These are phyloP conservation scores for Diaporthe nobilis DNA, from an alignment of 2,329 filamentous ascomycete species.

Conservation along the genomic window DNA sequence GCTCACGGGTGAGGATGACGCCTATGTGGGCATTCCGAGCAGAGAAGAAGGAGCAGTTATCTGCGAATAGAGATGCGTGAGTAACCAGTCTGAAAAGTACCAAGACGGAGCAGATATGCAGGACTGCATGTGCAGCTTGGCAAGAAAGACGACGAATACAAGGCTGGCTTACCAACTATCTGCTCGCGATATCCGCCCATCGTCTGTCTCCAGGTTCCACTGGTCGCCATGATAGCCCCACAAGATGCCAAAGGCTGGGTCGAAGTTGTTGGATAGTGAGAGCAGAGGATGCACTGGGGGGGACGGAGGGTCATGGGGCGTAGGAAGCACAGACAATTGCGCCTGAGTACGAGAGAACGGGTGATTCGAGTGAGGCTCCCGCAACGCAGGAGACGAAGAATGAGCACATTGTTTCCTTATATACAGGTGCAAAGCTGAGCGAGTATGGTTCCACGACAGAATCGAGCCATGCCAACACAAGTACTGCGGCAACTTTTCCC, in stretches of 20 bases:
- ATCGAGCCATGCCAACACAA: conserved; percentile 10
- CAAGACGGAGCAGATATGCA: neutral
- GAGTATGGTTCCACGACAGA: conserved; percentile 3
- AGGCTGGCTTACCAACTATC: conserved; percentile 34
- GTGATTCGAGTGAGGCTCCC: conserved; percentile 7
- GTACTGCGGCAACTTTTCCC: neutral
- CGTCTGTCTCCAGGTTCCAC: conserved; percentile 28
- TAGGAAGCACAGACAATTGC: neutral
- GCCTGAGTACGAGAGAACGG: neutral
- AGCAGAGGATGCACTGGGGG: conserved; percentile 23
- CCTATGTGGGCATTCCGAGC: conserved; percentile 40
- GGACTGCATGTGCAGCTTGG: neutral
- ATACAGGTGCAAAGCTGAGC: conserved; percentile 20
- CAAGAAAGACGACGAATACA: neutral
- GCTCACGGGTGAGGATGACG: conserved; percentile 48
- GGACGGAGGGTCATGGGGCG: conserved; percentile 39
- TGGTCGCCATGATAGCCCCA: conserved; percentile 6
- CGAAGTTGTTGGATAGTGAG: conserved; percentile 21
- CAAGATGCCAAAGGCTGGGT: neutral
- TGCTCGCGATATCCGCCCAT: conserved; percentile 33
- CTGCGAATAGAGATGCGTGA: conserved; percentile 38
- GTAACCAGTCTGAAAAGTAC: conserved; percentile 10
- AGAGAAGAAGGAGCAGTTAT: conserved; percentile 50
- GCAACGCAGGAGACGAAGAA: conserved; percentile 7
- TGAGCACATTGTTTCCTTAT: conserved; percentile 36